Base-by-base conservation (phyloP, 2,329 filamentous ascomycete genomes). In the Penicillium crustosum region DNA sequence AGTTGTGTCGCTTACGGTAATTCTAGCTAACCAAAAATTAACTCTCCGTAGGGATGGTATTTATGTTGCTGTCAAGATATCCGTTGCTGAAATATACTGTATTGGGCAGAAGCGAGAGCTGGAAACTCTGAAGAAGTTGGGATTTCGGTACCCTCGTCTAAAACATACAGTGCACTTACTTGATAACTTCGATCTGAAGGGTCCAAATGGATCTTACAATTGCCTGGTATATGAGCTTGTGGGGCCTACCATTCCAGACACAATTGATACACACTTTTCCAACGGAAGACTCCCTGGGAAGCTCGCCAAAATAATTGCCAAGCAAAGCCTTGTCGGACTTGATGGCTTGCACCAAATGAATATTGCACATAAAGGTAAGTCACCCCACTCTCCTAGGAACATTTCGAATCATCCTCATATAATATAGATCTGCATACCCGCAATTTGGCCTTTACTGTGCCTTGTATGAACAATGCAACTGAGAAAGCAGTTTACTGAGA, bases 151-250 rank as follows among this genome's bases (percentile, higher is more conserved):
- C 15, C 41, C 61, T 25, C 62, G 60, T 23, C 57, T 48, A 19
- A 58, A 58, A 36, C 62, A 79, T 67, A 38, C 78, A 12, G 70
- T 77, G 39, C 67, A 59, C 23, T 43, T 79, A 23, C 57, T 75
- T 25, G 73, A 78, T 59, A 25, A 67, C 19, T 81, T 81, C 38
- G 38, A 73, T 8, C 49, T 77, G 44, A 42, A 62, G 2, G 78
- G 79, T 10, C 78, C 77, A 7, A 82, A 82, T 65, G 78, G 79
- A 12, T 67, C 33, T 3, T 79, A 82, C 60, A 61, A 69, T n/a
- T 82, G 78, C 61, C 63, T 81, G 0, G 73, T 81, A 6, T 71
- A 75, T 45, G 73, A 79, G 42, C 64, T 76, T n/a, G 53, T 79
- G 29, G 77, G 76, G 2, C 71, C 77, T 8, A 79, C 66, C 63